Evolutionary conservation across 106 monocot species (phyloP), one percentile per base, ranked within the genome.

Genomic region (Agapanthus africanus): DNA sequence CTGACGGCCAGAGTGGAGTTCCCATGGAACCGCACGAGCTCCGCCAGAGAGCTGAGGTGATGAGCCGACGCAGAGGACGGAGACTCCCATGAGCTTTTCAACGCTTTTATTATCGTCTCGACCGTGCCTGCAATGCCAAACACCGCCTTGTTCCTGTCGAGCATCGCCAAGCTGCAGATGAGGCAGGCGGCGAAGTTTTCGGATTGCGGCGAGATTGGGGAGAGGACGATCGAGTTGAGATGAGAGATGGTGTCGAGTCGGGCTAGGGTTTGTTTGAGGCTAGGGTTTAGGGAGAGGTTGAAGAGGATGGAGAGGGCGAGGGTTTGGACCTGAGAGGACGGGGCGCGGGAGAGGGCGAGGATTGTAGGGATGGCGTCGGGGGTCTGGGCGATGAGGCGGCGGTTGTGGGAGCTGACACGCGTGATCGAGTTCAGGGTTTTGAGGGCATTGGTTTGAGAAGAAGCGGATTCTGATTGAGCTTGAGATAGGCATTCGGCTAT

Each of bases 131-230:
- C 51, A 18, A 79, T 63, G 31, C 74, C 74, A 10, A 79, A 44
- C 18, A 23, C 37, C 0, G 69, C 79, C 64, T 79, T 79, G 79
- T 74, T 79, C 54, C 74, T 79, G 74, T 79, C 73, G 3, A 70
- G 65, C 79, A 65, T 70, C 40, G 79, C 79, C 6, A 80, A 65
- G 74, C 79, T 80, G 66, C 74, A 80, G 54, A 80, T 15, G 9
- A 79, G 65, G 46, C 70, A 74, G 69, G 74, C 73, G 11, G 64
- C 74, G 8, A 79, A 44, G 56, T 65, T 65, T n/a, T n/a, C n/a
- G 44, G 27, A 26, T 6, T 18, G 10, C 9, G 68, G 54, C 1
- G 41, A 22, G 31, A 70, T 70, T 25, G 49, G 2, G 3, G 70
- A 64, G 10, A 40, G 32, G 74, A 65, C 69, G 44, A 79, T 37